Evolutionary conservation across 306 rosid species (phyloP), one percentile per base, ranked within the genome.

Genomic region (Lathyrus sativus): DNA sequence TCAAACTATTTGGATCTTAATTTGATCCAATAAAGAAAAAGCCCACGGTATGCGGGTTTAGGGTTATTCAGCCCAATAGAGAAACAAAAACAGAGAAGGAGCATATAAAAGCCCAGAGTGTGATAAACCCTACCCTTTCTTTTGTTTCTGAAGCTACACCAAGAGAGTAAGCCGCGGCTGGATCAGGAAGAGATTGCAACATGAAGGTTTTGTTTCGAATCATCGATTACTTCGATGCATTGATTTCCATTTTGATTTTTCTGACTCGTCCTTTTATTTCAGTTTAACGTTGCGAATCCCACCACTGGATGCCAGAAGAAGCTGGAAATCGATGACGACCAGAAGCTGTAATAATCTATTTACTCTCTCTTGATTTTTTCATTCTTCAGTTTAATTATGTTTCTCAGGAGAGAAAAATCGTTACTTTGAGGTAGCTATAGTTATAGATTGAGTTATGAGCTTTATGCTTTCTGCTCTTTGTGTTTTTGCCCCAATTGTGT

Each of bases 261-360:
- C 3, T 2, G 3, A 14, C 60, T 11, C 1, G 2, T 39, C 11
- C 11, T 61, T 5, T 6, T 14, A 48, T 4, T 57, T 74, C 80
- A 76, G 80, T 76, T 62, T 51, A 76, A 76, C 67, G 67, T 76
- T 54, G 80, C 80, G 7, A 76, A 70, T 55, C 76, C 80, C 8
- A 76, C 80, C 13, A 70, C 75, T 62, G 80, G 80, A 55, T 76
- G 80, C 67, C 80, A 76, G 67, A 76, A 70, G 76, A 76, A 76
- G 54, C 76, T 76, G 22, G 80, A 76, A 56, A 76, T 76, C 22
- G 80, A 76, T 71, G 81, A 77, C 7, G 77, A 71, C 60, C 49
- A 0, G 50, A 77, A 77, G 62, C 81, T 77, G 77, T 77, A 77
- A 77, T 77, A 65, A 77, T 58, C 35, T 17, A 29, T 44, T 38